Conservation (phyloP, 148 eudicot species). For the Vaccinium corymbosum region DNA sequence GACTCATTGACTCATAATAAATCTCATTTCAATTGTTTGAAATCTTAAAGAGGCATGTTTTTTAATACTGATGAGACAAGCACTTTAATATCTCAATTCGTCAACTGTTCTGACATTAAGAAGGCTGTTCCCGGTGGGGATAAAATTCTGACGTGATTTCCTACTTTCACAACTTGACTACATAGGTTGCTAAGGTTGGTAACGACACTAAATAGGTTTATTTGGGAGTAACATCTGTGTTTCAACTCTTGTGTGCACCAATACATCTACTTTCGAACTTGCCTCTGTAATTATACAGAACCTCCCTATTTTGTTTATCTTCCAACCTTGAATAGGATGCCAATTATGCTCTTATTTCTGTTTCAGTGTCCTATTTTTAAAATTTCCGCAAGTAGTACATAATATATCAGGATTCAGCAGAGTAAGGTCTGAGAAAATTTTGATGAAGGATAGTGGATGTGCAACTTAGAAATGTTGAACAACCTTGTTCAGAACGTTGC, state of each 20-base stretch:
- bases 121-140: neutral
- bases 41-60: neutral
- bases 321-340: no score
- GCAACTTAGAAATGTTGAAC: neutral
- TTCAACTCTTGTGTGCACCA: neutral
- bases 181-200: neutral
- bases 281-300: neutral
- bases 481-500: neutral
- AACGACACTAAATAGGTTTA: neutral
- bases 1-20: neutral
- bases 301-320: neutral
- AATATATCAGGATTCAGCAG: neutral
- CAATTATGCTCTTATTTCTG: neutral
- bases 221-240: neutral
- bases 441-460: neutral
- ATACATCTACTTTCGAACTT: neutral
- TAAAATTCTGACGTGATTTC: neutral
- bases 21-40: neutral
- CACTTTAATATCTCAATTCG: neutral
- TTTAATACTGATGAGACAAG: neutral
- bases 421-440: neutral
- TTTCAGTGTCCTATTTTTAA: neutral
- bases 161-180: neutral
- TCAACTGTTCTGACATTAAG: neutral
- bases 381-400: no score